Evolutionary conservation across 2,329 filamentous ascomycete genomes (phyloP), one percentile per base, ranked within the genome.

Genomic region (Graphium sp.): DNA sequence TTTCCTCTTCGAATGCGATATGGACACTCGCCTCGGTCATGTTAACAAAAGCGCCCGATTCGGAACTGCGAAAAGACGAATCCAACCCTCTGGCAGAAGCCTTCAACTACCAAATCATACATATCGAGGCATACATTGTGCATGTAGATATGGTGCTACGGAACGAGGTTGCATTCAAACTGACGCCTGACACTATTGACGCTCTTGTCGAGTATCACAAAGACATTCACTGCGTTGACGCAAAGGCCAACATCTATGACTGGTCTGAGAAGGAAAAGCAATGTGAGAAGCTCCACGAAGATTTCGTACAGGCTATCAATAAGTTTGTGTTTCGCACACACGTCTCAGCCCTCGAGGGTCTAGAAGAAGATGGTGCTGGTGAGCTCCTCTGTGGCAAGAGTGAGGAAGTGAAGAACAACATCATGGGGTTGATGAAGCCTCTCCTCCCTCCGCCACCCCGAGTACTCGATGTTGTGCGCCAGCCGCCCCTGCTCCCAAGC

Each of bases 101-200:
- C 37, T 83, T 80, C 67, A 91, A 91, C 66, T 89, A 87, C 55
- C 79, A 91, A 60, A 70, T 94, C 47, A 62, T 94, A 46, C 83
- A 94, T 50, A 62, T 95, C 42, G 85, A 95, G 58, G 89, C 89
- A 29, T 98, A 98, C 52, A 87, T 95, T 42, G 89, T 98, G 35
- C 87, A 95, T 54, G 84, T 98, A 54, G 89, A 98, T 60, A 93
- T 95, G 84, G 87, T 98, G 34, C 73, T 91, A 45, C 79, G 85
- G 55, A 89, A 92, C 51, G 89, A 95, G 60, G 84, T 98, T 46
- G 89, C 85, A 41, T 95, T 85, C 69, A 98, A 98, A 68, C 69
- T 98, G 46, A 95, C 85, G 15, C 71, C 76, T 33, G 89, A 95
- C 50, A 84, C 85, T 36, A 98, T 98, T 56, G 84, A 93, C 45